phyloP scores from a whole-genome alignment of 768 basidiomycete genomes.

The Trametes cubensis region DNA sequence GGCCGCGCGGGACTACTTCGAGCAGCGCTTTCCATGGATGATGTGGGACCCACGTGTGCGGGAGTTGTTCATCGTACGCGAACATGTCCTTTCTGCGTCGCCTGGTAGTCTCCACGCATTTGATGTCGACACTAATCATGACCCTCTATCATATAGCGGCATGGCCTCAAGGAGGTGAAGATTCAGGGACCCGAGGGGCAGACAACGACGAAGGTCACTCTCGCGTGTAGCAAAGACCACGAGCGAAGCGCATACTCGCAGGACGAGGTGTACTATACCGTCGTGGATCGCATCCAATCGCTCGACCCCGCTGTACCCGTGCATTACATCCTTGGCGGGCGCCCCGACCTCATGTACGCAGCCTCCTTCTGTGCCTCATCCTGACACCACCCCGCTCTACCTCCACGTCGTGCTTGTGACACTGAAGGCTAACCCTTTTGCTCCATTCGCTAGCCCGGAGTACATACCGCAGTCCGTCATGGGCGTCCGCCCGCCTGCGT shows the following conservation, averaged over 20 bases:
- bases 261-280: constrained; percentile 17
- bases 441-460: not conserved
- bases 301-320: constrained; percentile 10
- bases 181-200: not conserved
- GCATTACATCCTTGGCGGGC: constrained; percentile 20
- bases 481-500: not conserved
- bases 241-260: constrained; percentile 12
- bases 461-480: constrained; percentile 7
- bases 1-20: constrained; percentile 17
- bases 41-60: constrained; percentile 18
- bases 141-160: not conserved
- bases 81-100: too few species aligned
- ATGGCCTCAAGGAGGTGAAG: constrained; percentile 1
- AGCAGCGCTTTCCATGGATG: constrained; percentile 17
- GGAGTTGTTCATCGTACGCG: constrained; percentile 18
- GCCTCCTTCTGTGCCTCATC: not conserved
- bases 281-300: constrained; percentile 11
- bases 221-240: constrained; percentile 15
- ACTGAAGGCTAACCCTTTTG: not conserved
- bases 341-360: constrained; percentile 19
- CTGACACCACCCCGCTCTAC: not conserved
- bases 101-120: too few species aligned
- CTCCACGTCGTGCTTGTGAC: not conserved
- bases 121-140: too few species aligned
- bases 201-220: constrained; percentile 1